phyloP scores from a whole-genome alignment of 495 filamentous ascomycete species.

The Penicillium angulare region DNA sequence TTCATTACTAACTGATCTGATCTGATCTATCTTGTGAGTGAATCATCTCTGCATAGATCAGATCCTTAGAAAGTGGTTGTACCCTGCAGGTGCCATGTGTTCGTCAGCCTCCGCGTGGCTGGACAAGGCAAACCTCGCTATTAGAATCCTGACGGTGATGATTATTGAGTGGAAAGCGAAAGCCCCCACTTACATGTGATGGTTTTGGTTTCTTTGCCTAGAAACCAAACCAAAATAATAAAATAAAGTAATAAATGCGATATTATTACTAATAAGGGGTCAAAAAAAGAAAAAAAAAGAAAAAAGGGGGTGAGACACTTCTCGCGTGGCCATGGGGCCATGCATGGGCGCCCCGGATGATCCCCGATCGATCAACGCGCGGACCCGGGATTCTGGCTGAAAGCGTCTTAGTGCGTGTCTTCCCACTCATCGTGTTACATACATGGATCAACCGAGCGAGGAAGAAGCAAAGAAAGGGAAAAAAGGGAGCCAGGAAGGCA shows the following conservation, averaged over 20 bases:
- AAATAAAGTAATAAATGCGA: background rate
- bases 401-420: slow-evolving; percentile 1
- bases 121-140: background rate
- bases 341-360: slow-evolving; percentile 26
- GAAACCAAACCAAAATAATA: background rate
- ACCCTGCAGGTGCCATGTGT: slow-evolving; percentile 32
- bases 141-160: background rate
- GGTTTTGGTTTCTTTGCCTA: no score
- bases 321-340: slow-evolving; percentile 22
- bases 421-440: background rate
- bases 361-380: slow-evolving; percentile 32
- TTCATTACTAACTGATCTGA: no score
- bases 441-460: no score
- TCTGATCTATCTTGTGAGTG: background rate
- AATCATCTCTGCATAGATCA: slow-evolving; percentile 4
- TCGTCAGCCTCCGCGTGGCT: slow-evolving; percentile 16
- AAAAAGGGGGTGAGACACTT: slow-evolving; percentile 9
- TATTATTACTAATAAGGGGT: background rate
- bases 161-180: background rate
- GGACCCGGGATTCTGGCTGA: slow-evolving; percentile 8
- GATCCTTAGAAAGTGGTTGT: slow-evolving; percentile 17
- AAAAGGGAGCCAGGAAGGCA: background rate
- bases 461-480: background rate
- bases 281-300: slow-evolving; percentile 6
- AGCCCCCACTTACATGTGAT: slow-evolving; percentile 9